A percentile compares a stretch with the other conserved stretches of the same genome.
Conservation (phyloP, 345 rosid species). For the Linum trigynum region DNA sequence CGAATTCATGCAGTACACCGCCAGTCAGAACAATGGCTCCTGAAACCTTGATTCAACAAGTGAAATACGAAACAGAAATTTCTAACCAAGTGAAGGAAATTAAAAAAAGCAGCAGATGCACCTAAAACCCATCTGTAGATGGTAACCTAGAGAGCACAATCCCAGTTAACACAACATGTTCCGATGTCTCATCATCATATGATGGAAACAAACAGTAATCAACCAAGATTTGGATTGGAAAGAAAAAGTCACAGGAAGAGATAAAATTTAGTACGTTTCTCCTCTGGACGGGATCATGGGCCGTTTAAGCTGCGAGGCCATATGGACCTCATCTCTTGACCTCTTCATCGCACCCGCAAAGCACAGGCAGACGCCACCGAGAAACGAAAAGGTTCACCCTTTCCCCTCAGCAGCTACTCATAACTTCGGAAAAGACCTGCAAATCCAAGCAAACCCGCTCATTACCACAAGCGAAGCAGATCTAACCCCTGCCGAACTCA, state of each 20-base stretch:
- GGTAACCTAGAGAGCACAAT: too few relatives aligned
- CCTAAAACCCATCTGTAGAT: too few relatives aligned
- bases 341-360: slow-evolving; percentile 50
- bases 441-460: slow-evolving; percentile 15
- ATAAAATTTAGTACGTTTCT: slow-evolving; percentile 51
- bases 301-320: slow-evolving; percentile 47
- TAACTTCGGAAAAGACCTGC: slow-evolving; percentile 26
- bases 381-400: slow-evolving; percentile 12
- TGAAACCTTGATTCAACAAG: too few relatives aligned
- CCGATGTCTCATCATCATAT: not conserved
- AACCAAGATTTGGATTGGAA: slow-evolving; percentile 10
- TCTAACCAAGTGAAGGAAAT: too few relatives aligned
- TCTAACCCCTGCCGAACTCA: slow-evolving; percentile 27
- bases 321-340: slow-evolving; percentile 62
- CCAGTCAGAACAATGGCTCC: too few relatives aligned
- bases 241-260: slow-evolving; percentile 3
- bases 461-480: slow-evolving; percentile 31
- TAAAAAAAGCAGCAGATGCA: too few relatives aligned
- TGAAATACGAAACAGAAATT: too few relatives aligned
- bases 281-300: slow-evolving; percentile 55
- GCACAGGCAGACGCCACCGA: not conserved
- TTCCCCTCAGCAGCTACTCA: slow-evolving; percentile 25
- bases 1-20: too few relatives aligned
- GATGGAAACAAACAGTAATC: not conserved
- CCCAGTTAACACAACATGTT: too few relatives aligned